Conservation (phyloP, 257 asterid species). For the Anisodus tanguticus region DNA sequence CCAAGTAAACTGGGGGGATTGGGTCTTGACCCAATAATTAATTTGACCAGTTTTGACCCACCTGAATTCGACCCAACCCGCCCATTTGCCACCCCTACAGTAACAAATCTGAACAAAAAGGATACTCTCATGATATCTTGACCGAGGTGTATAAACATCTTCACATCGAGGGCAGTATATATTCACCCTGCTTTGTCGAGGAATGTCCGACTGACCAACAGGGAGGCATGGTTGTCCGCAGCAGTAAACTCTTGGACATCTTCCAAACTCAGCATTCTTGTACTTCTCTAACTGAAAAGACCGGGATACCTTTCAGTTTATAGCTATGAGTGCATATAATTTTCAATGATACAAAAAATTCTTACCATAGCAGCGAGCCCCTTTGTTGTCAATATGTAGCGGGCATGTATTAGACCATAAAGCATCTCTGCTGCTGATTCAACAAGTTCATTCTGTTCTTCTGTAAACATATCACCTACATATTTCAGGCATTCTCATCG, state of each 20-base stretch:
- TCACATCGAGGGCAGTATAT: constrained; percentile 67
- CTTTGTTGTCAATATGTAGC: constrained; percentile 64
- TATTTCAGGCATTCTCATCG: constrained; percentile 40
- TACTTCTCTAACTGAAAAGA: constrained; percentile 60
- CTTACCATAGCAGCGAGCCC: constrained; percentile 70
- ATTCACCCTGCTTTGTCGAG: constrained; percentile 61
- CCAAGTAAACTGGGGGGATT: too few species aligned
- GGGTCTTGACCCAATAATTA: too few species aligned
- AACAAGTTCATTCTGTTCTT: constrained; percentile 63
- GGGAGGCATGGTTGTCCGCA: constrained; percentile 75
- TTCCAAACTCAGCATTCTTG: constrained; percentile 74
- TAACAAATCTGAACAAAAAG: constrained; percentile 36
- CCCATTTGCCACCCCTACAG: too few species aligned
- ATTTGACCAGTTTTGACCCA: too few species aligned
- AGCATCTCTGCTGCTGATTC: constrained; percentile 78
- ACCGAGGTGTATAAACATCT: constrained; percentile 61
- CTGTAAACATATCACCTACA: constrained; percentile 63
- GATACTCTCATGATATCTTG: constrained; percentile 70
- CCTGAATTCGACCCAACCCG: too few species aligned
- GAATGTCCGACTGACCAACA: constrained; percentile 62
- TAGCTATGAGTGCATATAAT: constrained; percentile 31
- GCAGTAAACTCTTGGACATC: constrained; percentile 67
- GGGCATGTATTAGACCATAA: constrained; percentile 65
- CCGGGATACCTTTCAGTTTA: constrained; percentile 30
- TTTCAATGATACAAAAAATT: constrained; percentile 30